phyloP scores from a whole-genome alignment of 805 yeast genomes.

The Hyphopichia homilentoma region DNA sequence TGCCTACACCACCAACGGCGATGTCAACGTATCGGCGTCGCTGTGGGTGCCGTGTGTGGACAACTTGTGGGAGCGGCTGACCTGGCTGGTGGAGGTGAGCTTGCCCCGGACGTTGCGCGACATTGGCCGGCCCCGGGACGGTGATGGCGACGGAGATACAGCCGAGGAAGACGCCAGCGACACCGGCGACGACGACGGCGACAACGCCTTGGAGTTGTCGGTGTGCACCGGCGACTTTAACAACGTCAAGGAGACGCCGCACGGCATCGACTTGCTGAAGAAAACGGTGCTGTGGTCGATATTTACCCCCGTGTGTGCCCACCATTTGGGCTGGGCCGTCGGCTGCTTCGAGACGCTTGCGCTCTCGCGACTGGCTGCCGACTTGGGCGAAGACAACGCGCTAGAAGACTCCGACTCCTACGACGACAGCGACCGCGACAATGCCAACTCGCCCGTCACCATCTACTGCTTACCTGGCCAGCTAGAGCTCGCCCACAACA shows the following conservation, averaged over 20 bases:
- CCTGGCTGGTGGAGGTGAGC: conserved; percentile 89
- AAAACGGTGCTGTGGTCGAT: conserved; percentile 71
- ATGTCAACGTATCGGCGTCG: conserved; percentile 75
- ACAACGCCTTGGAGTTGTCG: conserved; percentile 46
- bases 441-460: conserved; percentile 36
- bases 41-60: conserved; percentile 99
- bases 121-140: conserved; percentile 43
- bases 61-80: conserved; percentile 77
- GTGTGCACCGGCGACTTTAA: conserved; percentile 72
- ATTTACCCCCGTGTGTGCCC: conserved; percentile 85
- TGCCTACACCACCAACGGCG: conserved; percentile 80
- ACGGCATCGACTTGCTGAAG: conserved; percentile 68
- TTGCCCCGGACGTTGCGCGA: conserved; percentile 79
- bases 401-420: conserved; percentile 27
- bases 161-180: conserved; percentile 39
- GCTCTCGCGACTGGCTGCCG: conserved; percentile 40
- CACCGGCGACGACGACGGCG: conserved; percentile 44
- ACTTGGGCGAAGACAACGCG: conserved; percentile 21
- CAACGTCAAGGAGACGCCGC: conserved; percentile 66
- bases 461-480: conserved; percentile 63
- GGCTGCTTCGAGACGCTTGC: conserved; percentile 78
- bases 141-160: conserved; percentile 18
- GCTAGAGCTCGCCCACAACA: conserved; percentile 55
- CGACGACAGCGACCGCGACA: conserved; percentile 28
- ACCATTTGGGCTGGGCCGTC: conserved; percentile 91